These are phyloP conservation scores for Fusarium pininemorale DNA, from an alignment of 2,329 filamentous ascomycete species.

Conservation along the genomic window DNA sequence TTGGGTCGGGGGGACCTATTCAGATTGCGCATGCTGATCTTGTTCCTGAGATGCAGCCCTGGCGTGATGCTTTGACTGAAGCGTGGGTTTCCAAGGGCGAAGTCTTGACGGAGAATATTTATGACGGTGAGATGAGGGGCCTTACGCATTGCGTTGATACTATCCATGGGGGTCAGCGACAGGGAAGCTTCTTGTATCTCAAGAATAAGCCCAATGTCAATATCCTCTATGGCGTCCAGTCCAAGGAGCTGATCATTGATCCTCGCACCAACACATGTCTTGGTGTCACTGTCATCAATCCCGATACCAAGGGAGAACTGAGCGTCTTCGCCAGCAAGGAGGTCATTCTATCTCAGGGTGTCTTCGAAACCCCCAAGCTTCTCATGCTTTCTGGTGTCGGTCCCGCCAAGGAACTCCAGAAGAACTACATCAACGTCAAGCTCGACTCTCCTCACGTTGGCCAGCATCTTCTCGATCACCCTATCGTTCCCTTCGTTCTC, in stretches of 20 bases:
- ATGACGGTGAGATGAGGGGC: conserved; percentile 63
- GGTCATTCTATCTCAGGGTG: conserved; percentile 60
- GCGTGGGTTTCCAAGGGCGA: conserved; percentile 65
- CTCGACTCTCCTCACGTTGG: conserved; percentile 70
- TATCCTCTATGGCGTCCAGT: conserved; percentile 56
- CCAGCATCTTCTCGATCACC: conserved; percentile 70
- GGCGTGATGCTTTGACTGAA: conserved; percentile 58
- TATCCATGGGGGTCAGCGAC: conserved; percentile 67
- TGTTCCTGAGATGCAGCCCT: conserved; percentile 59
- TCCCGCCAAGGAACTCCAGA: conserved; percentile 59
- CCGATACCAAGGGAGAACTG: neutral
- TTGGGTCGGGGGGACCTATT: conserved; percentile 62
- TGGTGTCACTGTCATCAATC: conserved; percentile 58
- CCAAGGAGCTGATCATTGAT: conserved; percentile 64
- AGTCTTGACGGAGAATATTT: conserved; percentile 62
- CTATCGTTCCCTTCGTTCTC: conserved; percentile 54
- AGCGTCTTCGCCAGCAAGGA: conserved; percentile 54
- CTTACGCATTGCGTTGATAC: conserved; percentile 62
- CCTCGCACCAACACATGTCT: conserved; percentile 44
- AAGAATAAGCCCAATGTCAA: conserved; percentile 64
- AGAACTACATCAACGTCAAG: conserved; percentile 62
- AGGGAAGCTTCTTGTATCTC: conserved; percentile 61
- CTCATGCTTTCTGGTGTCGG: conserved; percentile 73
- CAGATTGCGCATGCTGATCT: conserved; percentile 64
- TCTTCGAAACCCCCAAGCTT: conserved; percentile 71